Evolutionary conservation across 2,329 filamentous ascomycete genomes (phyloP), one percentile per base, ranked within the genome.

Genomic region (Elsinoe necatrix): DNA sequence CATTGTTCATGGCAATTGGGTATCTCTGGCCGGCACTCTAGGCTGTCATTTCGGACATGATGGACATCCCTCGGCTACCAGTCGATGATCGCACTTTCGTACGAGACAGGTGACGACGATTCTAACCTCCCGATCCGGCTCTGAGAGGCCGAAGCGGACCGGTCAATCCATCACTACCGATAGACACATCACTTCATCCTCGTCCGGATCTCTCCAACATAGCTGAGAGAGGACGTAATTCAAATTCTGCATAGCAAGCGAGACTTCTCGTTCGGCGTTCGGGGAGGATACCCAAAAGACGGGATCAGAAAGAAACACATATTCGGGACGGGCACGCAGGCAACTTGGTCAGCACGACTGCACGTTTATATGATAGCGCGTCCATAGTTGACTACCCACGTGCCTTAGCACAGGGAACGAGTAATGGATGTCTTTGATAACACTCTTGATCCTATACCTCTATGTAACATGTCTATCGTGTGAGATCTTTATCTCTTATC

Each of bases 181-280:
- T n/a, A n/a, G n/a, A n/a, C n/a, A n/a, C n/a, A n/a, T n/a, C n/a
- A n/a, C n/a, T n/a, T n/a, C n/a, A n/a, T n/a, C n/a, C n/a, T n/a
- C n/a, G n/a, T n/a, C n/a, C n/a, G n/a, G n/a, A n/a, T n/a, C n/a
- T n/a, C n/a, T n/a, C n/a, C n/a, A n/a, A n/a, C n/a, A n/a, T n/a
- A n/a, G n/a, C n/a, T n/a, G n/a, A n/a, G n/a, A n/a, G n/a, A n/a
- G n/a, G n/a, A n/a, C n/a, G n/a, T n/a, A n/a, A n/a, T n/a, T n/a
- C n/a, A 20, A 25, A 50, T 50, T 50, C n/a, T 50, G 45, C 45
- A 50, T 50, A 50, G 45, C 45, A 50, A 50, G 45, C 45, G 45
- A 50, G 45, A 25, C 45, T 6, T 25, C 45, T 50, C 25, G 25
- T 50, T 18, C 27, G 45, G 45, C 45, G 45, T 50, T 34, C 27